Evolutionary conservation across 148 eudicot species (phyloP).

Genomic region (Arbutus unedo): DNA sequence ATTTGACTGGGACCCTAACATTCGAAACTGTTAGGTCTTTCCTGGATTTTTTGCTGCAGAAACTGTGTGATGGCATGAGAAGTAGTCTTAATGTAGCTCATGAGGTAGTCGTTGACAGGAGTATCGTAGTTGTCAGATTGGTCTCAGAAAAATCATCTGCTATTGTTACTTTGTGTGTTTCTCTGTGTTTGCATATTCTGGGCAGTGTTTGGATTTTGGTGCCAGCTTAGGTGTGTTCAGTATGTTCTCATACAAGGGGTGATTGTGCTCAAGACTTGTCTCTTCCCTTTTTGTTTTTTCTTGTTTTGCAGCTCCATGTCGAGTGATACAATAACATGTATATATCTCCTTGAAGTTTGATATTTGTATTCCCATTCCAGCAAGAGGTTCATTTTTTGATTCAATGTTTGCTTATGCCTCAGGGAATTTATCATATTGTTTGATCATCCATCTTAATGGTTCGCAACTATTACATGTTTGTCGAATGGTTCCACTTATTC

Average conservation of each 20-base stretch:
- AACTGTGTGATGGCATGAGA: conserved; percentile 36
- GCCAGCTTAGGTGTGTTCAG: conserved; percentile 32
- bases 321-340: neutral
- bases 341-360: neutral
- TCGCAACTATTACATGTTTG: neutral
- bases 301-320: neutral
- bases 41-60: conserved; percentile 53
- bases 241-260: neutral
- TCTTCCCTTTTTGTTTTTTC: neutral
- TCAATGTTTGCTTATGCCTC: neutral
- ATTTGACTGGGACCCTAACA: conserved; percentile 72
- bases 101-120: conserved; percentile 45
- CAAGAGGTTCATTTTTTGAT: neutral
- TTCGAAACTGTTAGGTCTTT: conserved; percentile 68
- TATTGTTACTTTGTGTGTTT: conserved; percentile 54
- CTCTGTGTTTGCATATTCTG: conserved; percentile 69
- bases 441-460: neutral
- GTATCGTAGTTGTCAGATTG: conserved; percentile 45
- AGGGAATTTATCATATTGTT: neutral
- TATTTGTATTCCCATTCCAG: neutral
- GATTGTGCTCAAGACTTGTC: neutral
- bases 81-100: conserved; percentile 40
- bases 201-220: conserved; percentile 59
- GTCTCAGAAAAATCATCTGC: conserved; percentile 53
- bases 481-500: neutral